Evolutionary conservation across 164 flowering plant species (phyloP).

Genomic region (Chloranthus sessilifolius): DNA sequence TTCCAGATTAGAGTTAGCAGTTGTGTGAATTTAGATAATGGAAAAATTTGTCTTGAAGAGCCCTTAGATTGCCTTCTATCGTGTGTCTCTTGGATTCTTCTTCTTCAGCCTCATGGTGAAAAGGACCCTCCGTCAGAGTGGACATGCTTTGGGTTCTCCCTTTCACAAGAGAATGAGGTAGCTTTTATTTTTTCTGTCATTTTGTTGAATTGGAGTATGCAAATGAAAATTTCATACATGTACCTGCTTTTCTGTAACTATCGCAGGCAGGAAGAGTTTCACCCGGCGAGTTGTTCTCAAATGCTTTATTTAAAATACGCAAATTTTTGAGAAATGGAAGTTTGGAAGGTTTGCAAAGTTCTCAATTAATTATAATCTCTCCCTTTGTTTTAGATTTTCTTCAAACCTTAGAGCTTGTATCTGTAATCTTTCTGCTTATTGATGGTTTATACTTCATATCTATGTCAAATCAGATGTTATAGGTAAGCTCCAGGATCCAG

Average conservation of each 20-base stretch:
- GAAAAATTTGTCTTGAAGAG: constrained; percentile 53
- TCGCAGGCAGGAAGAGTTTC: constrained; percentile 48
- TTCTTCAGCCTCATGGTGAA: constrained; percentile 57
- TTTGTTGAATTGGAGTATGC: too few relatives aligned
- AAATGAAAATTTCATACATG: too few relatives aligned
- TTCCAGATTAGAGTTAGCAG: constrained; percentile 33
- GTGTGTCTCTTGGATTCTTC: constrained; percentile 74
- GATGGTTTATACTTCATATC: constrained; percentile 11
- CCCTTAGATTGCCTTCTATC: constrained; percentile 75
- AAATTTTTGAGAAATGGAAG: constrained; percentile 39
- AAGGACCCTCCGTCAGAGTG: constrained; percentile 34
- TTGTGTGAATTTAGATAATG: constrained; percentile 57
- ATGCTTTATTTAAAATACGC: constrained; percentile 46
- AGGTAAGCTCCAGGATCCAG: constrained; percentile 31
- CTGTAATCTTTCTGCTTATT: constrained; percentile 5
- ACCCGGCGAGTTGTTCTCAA: constrained; percentile 49
- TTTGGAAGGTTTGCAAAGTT: constrained; percentile 46
- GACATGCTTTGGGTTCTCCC: constrained; percentile 81
- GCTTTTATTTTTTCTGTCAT: neutral
- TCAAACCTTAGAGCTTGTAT: neutral
- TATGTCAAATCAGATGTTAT: constrained; percentile 45
- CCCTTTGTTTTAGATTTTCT: neutral
- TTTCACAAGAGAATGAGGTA: constrained; percentile 91
- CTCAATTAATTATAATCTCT: neutral
- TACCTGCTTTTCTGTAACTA: constrained; percentile 9